Percentiles rank a stretch among this genome's conserved stretches.
Conservation (phyloP, 345 rosid species). For the Physaria fendleri region DNA sequence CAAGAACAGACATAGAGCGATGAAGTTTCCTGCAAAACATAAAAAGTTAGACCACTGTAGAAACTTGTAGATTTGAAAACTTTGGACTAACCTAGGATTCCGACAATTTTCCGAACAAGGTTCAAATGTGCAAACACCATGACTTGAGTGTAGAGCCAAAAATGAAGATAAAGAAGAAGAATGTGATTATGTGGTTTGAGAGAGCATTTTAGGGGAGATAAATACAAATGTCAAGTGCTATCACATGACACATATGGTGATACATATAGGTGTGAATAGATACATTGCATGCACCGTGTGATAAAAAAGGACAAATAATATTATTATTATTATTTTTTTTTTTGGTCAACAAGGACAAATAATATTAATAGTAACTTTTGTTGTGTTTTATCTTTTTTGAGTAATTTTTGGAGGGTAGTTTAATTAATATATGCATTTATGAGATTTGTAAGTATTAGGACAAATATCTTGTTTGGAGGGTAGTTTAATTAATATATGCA, state of each 20-base stretch:
- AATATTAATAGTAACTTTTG: background rate
- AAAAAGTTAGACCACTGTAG: too few relatives aligned
- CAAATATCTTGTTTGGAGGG: background rate
- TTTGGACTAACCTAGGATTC: conserved; percentile 45
- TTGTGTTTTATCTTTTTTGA: background rate
- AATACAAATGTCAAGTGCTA: background rate
- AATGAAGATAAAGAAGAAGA: background rate
- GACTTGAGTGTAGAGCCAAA: background rate
- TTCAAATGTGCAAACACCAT: conserved; percentile 46
- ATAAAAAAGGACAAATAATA: background rate
- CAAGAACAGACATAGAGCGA: conserved; percentile 66
- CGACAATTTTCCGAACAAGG: conserved; percentile 47
- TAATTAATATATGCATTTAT: background rate
- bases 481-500: background rate
- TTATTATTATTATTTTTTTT: too few relatives aligned
- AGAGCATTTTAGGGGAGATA: background rate
- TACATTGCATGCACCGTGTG: conserved; percentile 8
- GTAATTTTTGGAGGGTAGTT: background rate
- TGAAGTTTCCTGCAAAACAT: conserved; percentile 74
- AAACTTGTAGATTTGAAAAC: background rate
- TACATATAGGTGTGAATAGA: background rate
- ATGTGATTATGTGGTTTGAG: background rate
- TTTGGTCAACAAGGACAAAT: background rate
- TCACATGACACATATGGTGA: background rate
- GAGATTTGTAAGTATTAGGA: background rate